These are phyloP conservation scores for Starmerella ratchasimensis DNA, from an alignment of 805 yeast species.

Conservation along the genomic window DNA sequence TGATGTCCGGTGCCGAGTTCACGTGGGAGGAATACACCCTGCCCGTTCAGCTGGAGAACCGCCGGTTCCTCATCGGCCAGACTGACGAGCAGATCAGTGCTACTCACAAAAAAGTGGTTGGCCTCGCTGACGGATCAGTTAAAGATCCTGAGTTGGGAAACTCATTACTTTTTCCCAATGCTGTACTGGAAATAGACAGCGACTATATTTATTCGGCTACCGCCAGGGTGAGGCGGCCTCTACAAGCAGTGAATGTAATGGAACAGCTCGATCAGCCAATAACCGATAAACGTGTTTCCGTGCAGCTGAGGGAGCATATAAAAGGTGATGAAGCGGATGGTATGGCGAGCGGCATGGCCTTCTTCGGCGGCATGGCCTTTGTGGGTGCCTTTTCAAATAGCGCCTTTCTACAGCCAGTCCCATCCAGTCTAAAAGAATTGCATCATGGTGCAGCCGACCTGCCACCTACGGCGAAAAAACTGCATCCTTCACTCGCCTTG, in stretches of 20 bases:
- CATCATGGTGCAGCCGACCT: no score
- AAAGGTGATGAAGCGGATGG: no score
- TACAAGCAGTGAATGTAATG: slow-evolving; percentile 5
- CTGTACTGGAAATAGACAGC: slow-evolving; percentile 6
- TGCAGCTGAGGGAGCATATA: no score
- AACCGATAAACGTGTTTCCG: slow-evolving; percentile 3
- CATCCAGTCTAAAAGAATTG: no score
- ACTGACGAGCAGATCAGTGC: slow-evolving; percentile 10
- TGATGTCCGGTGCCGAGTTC: neutral
- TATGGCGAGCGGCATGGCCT: no score
- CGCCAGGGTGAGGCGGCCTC: slow-evolving; percentile 5
- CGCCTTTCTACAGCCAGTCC: no score
- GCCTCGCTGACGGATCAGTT: neutral
- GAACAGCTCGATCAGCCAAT: neutral
- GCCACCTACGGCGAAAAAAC: no score
- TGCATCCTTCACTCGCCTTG: slow-evolving; percentile 1
- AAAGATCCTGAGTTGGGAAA: neutral
- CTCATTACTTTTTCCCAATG: slow-evolving; percentile 6
- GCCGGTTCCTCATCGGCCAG: slow-evolving; percentile 3
- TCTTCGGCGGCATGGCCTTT: no score
- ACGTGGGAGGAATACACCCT: slow-evolving; percentile 1
- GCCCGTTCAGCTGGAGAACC: neutral
- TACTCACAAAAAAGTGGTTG: neutral
- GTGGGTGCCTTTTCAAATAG: no score
- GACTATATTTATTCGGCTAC: neutral